Conservation (phyloP, 2,329 filamentous ascomycete genomes). For the Volutella citrinella region DNA sequence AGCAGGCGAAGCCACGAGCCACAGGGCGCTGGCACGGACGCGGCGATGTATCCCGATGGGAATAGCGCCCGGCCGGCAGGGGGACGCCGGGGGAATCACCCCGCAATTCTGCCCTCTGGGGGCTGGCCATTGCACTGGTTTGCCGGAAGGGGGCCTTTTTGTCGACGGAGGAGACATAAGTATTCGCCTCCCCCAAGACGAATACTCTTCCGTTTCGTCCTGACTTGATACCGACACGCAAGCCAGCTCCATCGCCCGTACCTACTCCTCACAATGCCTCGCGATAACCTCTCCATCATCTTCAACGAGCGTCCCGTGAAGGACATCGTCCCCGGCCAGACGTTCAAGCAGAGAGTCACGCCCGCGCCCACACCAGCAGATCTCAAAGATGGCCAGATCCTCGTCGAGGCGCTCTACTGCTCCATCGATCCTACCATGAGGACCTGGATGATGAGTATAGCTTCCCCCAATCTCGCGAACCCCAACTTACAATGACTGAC, state of each 20-base stretch:
- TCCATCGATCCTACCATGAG: slow-evolving; percentile 76
- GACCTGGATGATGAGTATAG: too few species aligned
- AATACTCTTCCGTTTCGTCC: too few species aligned
- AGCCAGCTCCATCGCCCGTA: too few species aligned
- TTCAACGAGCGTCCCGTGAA: slow-evolving; percentile 62
- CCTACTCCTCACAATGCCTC: slow-evolving; percentile 40
- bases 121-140: too few species aligned
- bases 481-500: too few species aligned
- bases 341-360: slow-evolving; percentile 54
- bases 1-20: too few species aligned
- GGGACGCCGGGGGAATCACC: too few species aligned
- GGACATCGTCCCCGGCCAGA: slow-evolving; percentile 62
- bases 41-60: slow-evolving; percentile 24
- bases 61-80: slow-evolving; percentile 24
- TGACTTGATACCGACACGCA: too few species aligned
- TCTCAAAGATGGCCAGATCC: slow-evolving; percentile 62
- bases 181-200: too few species aligned
- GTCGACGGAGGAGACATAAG: too few species aligned
- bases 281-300: slow-evolving; percentile 49
- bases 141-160: too few species aligned
- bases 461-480: slow-evolving; percentile 2
- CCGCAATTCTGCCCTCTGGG: too few species aligned
- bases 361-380: slow-evolving; percentile 49
- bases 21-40: slow-evolving; percentile 1
- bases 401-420: slow-evolving; percentile 60